Evolutionary conservation across 1,284 basidiomycete genomes (phyloP).

Genomic region (Entoloma clypeatum): DNA sequence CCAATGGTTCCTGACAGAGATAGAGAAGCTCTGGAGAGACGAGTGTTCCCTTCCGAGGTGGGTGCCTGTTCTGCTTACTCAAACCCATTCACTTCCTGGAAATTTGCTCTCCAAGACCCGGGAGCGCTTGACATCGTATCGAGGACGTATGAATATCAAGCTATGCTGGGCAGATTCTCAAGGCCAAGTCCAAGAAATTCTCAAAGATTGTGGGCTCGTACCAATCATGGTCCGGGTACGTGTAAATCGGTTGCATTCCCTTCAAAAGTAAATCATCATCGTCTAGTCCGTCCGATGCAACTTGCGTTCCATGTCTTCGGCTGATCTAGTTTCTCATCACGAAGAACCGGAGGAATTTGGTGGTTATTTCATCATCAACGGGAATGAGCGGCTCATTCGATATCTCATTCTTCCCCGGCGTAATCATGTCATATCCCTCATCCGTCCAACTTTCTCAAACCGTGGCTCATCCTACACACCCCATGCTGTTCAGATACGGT

Average conservation of each 20-base stretch:
- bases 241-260: slow-evolving; percentile 19
- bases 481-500: slow-evolving; percentile 94
- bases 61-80: slow-evolving; percentile 20
- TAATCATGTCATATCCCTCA: slow-evolving; percentile 86
- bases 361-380: slow-evolving; percentile 98
- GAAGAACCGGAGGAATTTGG: slow-evolving; percentile 99
- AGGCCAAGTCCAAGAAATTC: slow-evolving; percentile 73
- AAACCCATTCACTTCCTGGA: background rate
- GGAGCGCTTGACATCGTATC: slow-evolving; percentile 90
- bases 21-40: slow-evolving; percentile 69
- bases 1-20: slow-evolving; percentile 90
- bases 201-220: slow-evolving; percentile 87
- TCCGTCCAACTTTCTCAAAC: slow-evolving; percentile 84
- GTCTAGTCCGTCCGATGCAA: slow-evolving; percentile 91
- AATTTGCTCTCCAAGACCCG: slow-evolving; percentile 61
- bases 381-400: slow-evolving; percentile 97
- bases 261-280: slow-evolving; percentile 3
- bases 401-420: slow-evolving; percentile 91
- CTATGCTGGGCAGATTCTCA: slow-evolving; percentile 80
- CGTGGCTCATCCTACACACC: slow-evolving; percentile 95
- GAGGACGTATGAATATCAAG: slow-evolving; percentile 88
- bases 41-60: slow-evolving; percentile 89
- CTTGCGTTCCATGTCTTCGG: slow-evolving; percentile 79
- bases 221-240: slow-evolving; percentile 96
- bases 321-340: slow-evolving; percentile 83